These are phyloP conservation scores for Excoecaria cochinchinensis DNA, from an alignment of 345 rosid genomes.

Conservation along the genomic window DNA sequence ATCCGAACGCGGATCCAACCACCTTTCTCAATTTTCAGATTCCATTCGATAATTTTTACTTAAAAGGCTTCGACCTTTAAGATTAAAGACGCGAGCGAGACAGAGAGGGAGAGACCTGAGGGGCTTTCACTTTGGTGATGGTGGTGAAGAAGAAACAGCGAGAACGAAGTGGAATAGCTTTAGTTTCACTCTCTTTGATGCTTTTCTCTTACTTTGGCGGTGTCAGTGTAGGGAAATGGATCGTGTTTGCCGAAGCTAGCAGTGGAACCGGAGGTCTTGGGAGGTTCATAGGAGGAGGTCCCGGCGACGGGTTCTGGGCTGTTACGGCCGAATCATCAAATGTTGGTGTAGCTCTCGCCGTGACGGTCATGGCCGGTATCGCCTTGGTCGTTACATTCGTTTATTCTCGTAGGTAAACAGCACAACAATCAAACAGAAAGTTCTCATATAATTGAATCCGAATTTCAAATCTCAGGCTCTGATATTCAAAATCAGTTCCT, in stretches of 20 bases:
- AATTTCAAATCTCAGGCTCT: not conserved
- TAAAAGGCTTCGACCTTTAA: too few relatives aligned
- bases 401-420: slow-evolving; percentile 57
- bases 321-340: slow-evolving; percentile 33
- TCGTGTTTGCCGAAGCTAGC: slow-evolving; percentile 46
- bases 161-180: slow-evolving; percentile 2
- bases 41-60: too few relatives aligned
- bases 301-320: slow-evolving; percentile 49
- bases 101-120: not conserved
- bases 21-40: too few relatives aligned
- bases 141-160: slow-evolving; percentile 25
- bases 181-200: slow-evolving; percentile 37
- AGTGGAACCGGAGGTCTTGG: slow-evolving; percentile 32
- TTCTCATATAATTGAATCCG: not conserved
- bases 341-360: slow-evolving; percentile 60
- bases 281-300: slow-evolving; percentile 28
- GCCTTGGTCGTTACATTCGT: slow-evolving; percentile 64
- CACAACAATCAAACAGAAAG: not conserved
- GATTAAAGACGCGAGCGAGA: not conserved
- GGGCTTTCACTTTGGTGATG: slow-evolving; percentile 41
- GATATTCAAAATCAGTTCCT: not conserved
- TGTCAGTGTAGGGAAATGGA: slow-evolving; percentile 40
- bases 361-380: slow-evolving; percentile 75
- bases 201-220: slow-evolving; percentile 33
- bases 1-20: too few relatives aligned